These are phyloP conservation scores for Endothia cerciana DNA, from an alignment of 2,329 filamentous ascomycete genomes.

Conservation along the genomic window DNA sequence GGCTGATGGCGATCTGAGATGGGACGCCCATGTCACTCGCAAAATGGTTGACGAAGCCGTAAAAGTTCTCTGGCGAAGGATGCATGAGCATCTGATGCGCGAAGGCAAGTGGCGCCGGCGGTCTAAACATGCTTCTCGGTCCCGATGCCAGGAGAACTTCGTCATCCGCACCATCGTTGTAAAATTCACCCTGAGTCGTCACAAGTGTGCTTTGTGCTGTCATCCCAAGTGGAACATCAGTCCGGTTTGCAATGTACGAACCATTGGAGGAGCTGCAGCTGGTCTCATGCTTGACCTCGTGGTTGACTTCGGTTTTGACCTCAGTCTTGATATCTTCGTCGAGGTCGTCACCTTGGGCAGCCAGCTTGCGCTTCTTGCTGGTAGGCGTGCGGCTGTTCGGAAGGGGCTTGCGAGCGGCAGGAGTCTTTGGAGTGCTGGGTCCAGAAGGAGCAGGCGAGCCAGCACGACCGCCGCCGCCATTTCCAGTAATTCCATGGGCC, in stretches of 20 bases:
- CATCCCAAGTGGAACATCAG: background rate
- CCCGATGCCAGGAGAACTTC: constrained; percentile 19
- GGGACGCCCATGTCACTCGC: constrained; percentile 8
- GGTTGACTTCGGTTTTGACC: constrained; percentile 16
- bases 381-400: constrained; percentile 12
- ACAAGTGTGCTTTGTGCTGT: constrained; percentile 2
- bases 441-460: constrained; percentile 25
- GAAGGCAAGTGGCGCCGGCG: constrained; percentile 11
- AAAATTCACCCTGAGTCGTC: background rate
- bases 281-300: constrained; percentile 26
- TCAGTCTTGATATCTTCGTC: constrained; percentile 30
- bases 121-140: constrained; percentile 4
- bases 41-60: constrained; percentile 21
- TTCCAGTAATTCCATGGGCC: constrained; percentile 51
- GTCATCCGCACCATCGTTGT: constrained; percentile 10
- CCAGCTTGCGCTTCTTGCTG: constrained; percentile 34
- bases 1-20: constrained; percentile 11
- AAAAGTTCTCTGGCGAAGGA: constrained; percentile 17
- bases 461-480: constrained; percentile 32
- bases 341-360: constrained; percentile 19
- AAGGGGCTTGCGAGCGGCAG: constrained; percentile 23
- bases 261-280: constrained; percentile 28
- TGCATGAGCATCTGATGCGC: constrained; percentile 21
- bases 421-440: constrained; percentile 18
- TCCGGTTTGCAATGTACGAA: constrained; percentile 27